Conservation (phyloP, 139 green algal genomes). For the Picocystis salinarum region DNA sequence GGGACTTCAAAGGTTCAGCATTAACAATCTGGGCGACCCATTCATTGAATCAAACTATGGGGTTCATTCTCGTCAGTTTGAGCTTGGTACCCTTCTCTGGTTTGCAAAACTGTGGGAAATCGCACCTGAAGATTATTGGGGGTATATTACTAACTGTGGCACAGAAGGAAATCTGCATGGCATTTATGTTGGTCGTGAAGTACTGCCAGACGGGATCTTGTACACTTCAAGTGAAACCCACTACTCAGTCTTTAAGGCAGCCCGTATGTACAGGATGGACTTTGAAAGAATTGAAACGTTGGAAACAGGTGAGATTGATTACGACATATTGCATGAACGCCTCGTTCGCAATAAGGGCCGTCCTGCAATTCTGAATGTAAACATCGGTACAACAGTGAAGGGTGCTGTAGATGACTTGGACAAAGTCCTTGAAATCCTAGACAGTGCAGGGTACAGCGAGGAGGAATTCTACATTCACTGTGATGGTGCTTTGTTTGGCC, state of each 20-base stretch:
- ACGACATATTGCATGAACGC: constrained; percentile 37
- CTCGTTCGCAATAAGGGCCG: constrained; percentile 39
- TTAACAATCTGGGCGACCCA: constrained; percentile 94
- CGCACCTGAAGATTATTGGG: constrained; percentile 77
- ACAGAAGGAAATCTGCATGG: constrained; percentile 96
- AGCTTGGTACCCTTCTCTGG: constrained; percentile 90
- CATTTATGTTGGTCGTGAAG: constrained; percentile 54
- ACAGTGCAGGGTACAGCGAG: constrained; percentile 49
- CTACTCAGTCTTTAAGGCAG: constrained; percentile 94
- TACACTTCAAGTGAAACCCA: constrained; percentile 45
- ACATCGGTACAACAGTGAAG: constrained; percentile 91
- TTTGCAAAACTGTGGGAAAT: constrained; percentile 94
- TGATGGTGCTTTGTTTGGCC: constrained; percentile 77
- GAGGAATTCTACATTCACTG: constrained; percentile 96
- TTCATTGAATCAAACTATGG: constrained; percentile 97
- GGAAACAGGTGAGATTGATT: constrained; percentile 81
- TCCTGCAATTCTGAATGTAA: constrained; percentile 92
- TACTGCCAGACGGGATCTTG: constrained; percentile 6
- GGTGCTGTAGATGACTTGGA: constrained; percentile 30
- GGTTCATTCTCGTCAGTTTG: constrained; percentile 71
- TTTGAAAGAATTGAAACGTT: constrained; percentile 29
- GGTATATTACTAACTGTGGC: constrained; percentile 96
- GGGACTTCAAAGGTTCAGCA: constrained; percentile 67
- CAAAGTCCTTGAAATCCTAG: constrained; percentile 18
- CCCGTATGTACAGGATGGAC: constrained; percentile 90